Evolutionary conservation across 495 filamentous ascomycete species (phyloP), one percentile per base, ranked within the genome.

Genomic region (Tuber umbilicatum): DNA sequence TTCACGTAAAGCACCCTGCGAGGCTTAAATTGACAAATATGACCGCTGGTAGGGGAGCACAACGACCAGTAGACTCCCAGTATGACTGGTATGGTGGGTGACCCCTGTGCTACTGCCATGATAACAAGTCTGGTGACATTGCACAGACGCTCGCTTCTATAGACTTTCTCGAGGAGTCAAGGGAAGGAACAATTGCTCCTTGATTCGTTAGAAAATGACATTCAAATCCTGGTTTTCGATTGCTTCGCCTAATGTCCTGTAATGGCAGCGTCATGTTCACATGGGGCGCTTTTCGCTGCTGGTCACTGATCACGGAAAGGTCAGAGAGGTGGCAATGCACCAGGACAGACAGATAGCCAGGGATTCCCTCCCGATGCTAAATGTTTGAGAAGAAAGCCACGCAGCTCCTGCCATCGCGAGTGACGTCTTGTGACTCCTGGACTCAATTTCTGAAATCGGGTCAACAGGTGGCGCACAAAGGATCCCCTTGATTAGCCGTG

Each of bases 41-140:
- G 43, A 60, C 68, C 55, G 71, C 27, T 69, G 40, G 75, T 68
- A 38, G 74, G 70, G 71, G 70, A 78, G 76, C 42, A 71, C 38
- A 78, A 78, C 31, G 50, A 71, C 75, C 74, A 75, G 47, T 50
- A 27, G 75, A 74, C 43, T n/a, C n/a, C n/a, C n/a, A n/a, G n/a
- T 71, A 35, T 73, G 76, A 78, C 77, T 78, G 76, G 76, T 76
- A 71, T 71, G 71, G 43, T 35, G 35, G 40, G 47, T 42, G 70
- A 71, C 47, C 70, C 70, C 77, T 23, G 71, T 43, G 41, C 68
- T 73, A 73, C 74, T 45, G 71, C 42, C 31, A 43, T 42, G 72
- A 76, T 41, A 69, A 78, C 70, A 42, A 50, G 74, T 73, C 68
- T 45, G 43, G 76, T 77, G 75, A 74, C 73, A 75, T 68, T 42